These are phyloP conservation scores for Termitomyces sp. DNA, from an alignment of 768 basidiomycete species.

Conservation along the genomic window DNA sequence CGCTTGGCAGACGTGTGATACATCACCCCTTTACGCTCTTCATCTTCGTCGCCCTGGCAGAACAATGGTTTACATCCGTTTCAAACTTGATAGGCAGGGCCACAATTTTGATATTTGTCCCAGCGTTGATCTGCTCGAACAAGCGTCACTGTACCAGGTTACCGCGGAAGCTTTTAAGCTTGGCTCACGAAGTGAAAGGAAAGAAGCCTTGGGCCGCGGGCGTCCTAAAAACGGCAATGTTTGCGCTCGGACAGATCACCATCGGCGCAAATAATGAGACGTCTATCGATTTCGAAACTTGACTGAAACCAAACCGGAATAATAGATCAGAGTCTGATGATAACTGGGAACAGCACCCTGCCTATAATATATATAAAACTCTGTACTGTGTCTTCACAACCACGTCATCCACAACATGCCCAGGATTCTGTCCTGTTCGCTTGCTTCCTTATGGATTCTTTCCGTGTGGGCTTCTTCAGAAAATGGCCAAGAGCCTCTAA, in stretches of 20 bases:
- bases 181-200: neutral
- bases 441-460: neutral
- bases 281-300: neutral
- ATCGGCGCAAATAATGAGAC: neutral
- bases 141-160: neutral
- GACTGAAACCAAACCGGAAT: no score
- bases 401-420: neutral
- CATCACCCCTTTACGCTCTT: no score
- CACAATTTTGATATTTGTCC: neutral
- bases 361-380: neutral
- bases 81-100: neutral
- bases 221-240: neutral
- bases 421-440: neutral
- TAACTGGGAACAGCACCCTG: neutral
- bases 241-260: neutral
- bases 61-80: no score
- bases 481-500: constrained; percentile 5
- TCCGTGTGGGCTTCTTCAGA: neutral
- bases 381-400: neutral
- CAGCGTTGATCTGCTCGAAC: neutral
- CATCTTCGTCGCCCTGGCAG: no score
- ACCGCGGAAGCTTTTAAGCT: neutral
- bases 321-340: neutral
- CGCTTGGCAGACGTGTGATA: no score
- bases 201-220: no score